These are phyloP conservation scores for Triangularia setosa DNA, from an alignment of 2,329 filamentous ascomycete species.

Conservation along the genomic window DNA sequence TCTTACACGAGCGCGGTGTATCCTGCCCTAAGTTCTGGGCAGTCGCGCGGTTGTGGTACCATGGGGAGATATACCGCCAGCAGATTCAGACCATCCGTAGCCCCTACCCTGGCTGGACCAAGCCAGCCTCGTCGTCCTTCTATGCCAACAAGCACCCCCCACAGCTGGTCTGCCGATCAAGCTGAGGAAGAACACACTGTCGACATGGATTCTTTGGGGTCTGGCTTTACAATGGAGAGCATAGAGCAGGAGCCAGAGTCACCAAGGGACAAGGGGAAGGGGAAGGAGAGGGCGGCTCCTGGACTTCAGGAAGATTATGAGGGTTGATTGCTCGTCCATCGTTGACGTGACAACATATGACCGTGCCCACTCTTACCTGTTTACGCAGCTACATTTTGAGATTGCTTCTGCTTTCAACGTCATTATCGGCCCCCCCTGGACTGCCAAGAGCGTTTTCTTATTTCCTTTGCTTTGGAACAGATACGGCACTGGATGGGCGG, in stretches of 20 bases:
- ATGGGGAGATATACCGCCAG: background rate
- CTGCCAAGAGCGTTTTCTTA: no score
- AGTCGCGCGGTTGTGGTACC: background rate
- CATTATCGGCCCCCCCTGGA: no score
- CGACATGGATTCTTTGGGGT: background rate
- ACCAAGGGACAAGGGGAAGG: background rate
- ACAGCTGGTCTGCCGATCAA: background rate
- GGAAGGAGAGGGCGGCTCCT: background rate
- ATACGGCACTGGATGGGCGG: background rate
- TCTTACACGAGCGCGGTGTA: background rate
- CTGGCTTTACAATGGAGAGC: background rate
- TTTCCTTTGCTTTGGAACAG: background rate
- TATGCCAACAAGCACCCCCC: background rate
- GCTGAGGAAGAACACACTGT: background rate
- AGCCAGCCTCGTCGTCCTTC: background rate
- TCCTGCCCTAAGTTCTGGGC: background rate
- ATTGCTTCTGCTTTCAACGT: no score
- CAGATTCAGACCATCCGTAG: background rate
- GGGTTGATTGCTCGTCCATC: background rate
- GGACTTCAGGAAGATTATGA: background rate
- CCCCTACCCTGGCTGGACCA: background rate
- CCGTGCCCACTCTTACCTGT: no score
- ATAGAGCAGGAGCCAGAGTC: background rate
- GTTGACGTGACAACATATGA: background rate
- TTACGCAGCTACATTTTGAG: no score